These are phyloP conservation scores for Kwoniella sp. DNA, from an alignment of 768 basidiomycete species.

Conservation along the genomic window DNA sequence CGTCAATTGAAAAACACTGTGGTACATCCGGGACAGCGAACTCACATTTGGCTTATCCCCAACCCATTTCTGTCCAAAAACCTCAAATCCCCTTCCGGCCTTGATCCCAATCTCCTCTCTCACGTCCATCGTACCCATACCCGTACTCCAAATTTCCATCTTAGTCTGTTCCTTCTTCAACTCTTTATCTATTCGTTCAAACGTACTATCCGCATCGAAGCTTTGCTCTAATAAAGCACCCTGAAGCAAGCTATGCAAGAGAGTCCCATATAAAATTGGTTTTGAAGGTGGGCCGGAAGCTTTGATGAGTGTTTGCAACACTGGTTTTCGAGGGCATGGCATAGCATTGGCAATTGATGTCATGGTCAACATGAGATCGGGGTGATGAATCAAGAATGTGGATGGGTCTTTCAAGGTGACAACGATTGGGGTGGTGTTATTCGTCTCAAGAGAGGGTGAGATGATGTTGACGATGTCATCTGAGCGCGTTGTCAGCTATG, in stretches of 20 bases:
- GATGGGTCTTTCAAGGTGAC: conserved; percentile 62
- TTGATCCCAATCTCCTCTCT: conserved; percentile 51
- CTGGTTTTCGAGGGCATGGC: conserved; percentile 80
- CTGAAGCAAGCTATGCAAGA: conserved; percentile 91
- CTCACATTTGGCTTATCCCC: conserved; percentile 64
- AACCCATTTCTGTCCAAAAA: conserved; percentile 61
- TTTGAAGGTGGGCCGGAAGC: conserved; percentile 61
- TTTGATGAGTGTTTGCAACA: conserved; percentile 63
- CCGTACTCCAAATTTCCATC: conserved; percentile 54
- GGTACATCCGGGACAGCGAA: conserved; percentile 37
- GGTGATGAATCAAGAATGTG: conserved; percentile 82
- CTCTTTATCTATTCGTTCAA: conserved; percentile 41
- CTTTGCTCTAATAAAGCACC: conserved; percentile 62
- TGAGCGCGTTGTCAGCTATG: conserved; percentile 42
- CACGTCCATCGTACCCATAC: conserved; percentile 53
- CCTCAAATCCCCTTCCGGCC: conserved; percentile 50
- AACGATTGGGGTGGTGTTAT: conserved; percentile 36
- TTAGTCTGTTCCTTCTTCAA: conserved; percentile 44
- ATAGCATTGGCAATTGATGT: conserved; percentile 82
- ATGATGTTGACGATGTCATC: conserved; percentile 79
- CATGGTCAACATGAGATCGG: conserved; percentile 86
- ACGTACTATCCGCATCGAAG: conserved; percentile 43
- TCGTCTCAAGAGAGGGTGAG: conserved; percentile 57
- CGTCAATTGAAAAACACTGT: neutral
- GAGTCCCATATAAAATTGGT: conserved; percentile 77